These are phyloP conservation scores for Trichomonascaceae sp. DNA, from an alignment of 1,139 yeast species.

Conservation along the genomic window DNA sequence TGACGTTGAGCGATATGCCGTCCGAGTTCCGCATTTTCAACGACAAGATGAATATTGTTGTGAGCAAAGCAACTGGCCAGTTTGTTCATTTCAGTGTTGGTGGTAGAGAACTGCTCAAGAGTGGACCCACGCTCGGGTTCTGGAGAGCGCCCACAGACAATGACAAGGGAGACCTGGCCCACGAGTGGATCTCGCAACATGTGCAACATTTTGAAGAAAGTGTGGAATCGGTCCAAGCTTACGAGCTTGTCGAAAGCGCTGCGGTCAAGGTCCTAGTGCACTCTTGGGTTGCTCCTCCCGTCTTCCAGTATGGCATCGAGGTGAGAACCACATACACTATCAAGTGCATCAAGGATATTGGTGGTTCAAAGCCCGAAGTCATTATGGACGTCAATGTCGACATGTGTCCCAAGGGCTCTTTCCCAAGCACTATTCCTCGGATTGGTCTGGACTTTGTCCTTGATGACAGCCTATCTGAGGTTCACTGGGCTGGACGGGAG, in stretches of 20 bases:
- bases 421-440: constrained; percentile 15
- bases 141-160: constrained; percentile 28
- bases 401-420: constrained; percentile 12
- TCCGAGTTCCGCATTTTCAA: constrained; percentile 3
- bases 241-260: constrained; percentile 4
- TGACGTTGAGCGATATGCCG: constrained; percentile 3
- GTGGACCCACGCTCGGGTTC: constrained; percentile 13
- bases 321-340: constrained; percentile 8
- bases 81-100: constrained; percentile 9
- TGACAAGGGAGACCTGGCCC: constrained; percentile 13
- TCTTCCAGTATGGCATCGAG: constrained; percentile 15
- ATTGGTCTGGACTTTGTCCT: constrained; percentile 19
- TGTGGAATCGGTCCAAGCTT: constrained; percentile 7
- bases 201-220: constrained; percentile 11
- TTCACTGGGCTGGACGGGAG: constrained; percentile 28
- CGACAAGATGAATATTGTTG: constrained; percentile 3
- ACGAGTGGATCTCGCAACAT: constrained; percentile 12
- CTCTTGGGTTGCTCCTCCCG: constrained; percentile 14
- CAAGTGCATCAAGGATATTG: neutral
- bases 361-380: neutral
- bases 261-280: constrained; percentile 8
- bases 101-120: constrained; percentile 8
- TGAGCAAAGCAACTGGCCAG: constrained; percentile 10
- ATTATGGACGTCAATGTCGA: constrained; percentile 6
- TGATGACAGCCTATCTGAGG: constrained; percentile 11